Evolutionary conservation across 75 land plant species (phyloP), one percentile per base, ranked within the genome.

Genomic region (Azolla pinnata): DNA sequence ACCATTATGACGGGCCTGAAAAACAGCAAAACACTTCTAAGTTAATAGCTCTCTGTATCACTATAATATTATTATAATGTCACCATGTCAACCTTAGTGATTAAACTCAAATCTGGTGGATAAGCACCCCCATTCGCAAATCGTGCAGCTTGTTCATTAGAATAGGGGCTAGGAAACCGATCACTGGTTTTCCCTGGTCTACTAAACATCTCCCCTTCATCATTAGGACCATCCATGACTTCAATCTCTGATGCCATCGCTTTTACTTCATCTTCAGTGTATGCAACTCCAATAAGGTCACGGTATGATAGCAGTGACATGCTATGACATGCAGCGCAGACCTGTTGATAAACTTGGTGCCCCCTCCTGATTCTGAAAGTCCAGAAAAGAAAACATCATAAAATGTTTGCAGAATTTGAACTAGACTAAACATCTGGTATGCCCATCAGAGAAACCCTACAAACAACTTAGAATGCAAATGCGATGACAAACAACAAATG

Each of bases 91-190:
- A 88, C 95, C 79, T 92, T 92, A 9, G 97, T 88, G 26, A 92
- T 88, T 32, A 92, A 75, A 56, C 97, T 92, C 27, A 92, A 69
- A 64, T 92, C 97, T 1, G 97, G 97, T 60, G 97, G 97, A 79
- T 92, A 92, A 19, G 97, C 97, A 31, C 97, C 96, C 53, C 97
- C 97, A 73, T 92, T 92, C 1, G 97, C 96, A 79, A 88, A 88
- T 62, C 97, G 71, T 55, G 97, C 97, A 10, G 97, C 97, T 40
- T 85, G 86, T 62, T 92, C 97, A 70, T 92, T 92, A 12, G 97
- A 24, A 74, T 92, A 92, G 29, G 97, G 97, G 53, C 62, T 65
- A 32, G 89, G 97, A 47, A 92, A 81, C 45, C 85, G 96, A 66
- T 92, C 97, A 70, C 88, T 92, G 12, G 79, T 67, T 58, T 85